Evolutionary conservation across 2,329 filamentous ascomycete genomes (phyloP), one percentile per base, ranked within the genome.

Genomic region (Cordyceps militaris): DNA sequence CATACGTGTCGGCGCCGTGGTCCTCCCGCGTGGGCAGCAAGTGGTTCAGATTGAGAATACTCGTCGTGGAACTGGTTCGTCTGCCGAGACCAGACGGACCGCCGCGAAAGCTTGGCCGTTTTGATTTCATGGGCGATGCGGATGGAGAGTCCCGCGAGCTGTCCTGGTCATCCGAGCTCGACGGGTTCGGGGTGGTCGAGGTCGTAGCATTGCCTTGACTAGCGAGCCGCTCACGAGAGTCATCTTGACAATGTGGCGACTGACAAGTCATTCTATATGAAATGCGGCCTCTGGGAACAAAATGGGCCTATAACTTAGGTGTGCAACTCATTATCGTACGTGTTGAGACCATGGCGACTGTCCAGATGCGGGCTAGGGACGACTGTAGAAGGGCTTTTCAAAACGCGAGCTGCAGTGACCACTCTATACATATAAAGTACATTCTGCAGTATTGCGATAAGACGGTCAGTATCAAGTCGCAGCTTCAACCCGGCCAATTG

Each of bases 1-100:
- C 76, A 61, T 76, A 77, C 2, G 73, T 73, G 38, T 75, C 69
- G 32, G 67, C 67, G 30, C 71, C 69, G 11, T 74, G 64, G 44
- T 70, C 59, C 19, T 70, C 68, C 21, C 69, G 64, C 34, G 70
- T 66, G 2, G 66, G 66, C 19, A 72, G 64, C 19, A 74, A 67
- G 56, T 70, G 62, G 40, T 69, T 66, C 50, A 73, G 69, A 54
- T 69, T 70, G 23, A 65, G 62, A 47, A 71, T 66, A 63, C 69
- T 70, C 51, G 65, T 57, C 21, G 62, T 58, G 9, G 70, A 71
- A 59, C 63, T 66, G 24, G 63, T 66, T 40, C 68, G 48, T 42
- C 56, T 60, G 1, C 60, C 60, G 4, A 63, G 40, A 19, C 40
- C 49, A 28, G 61, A 59, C 13, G 24, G 10, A 2, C 13, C 11